Evolutionary conservation across 331 rosid species (phyloP).

Genomic region (Erythrophleum ivorense): DNA sequence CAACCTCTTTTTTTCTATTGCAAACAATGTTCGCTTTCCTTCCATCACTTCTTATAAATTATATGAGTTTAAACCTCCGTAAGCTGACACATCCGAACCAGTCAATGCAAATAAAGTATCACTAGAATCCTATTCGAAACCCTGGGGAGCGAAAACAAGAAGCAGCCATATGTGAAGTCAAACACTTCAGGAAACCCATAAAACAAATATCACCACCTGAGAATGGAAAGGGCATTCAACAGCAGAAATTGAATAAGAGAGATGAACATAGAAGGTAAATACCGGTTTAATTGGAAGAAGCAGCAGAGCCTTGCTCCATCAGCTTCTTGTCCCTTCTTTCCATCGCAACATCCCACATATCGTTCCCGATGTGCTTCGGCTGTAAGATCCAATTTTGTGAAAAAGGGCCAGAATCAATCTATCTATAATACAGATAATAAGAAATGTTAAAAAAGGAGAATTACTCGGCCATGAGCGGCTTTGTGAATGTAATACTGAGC

Average conservation of each 20-base stretch:
- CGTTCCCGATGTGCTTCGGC: slow-evolving; percentile 94
- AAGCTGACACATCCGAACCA: not conserved
- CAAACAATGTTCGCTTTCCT: not conserved
- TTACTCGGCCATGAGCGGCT: slow-evolving; percentile 87
- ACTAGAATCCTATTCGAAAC: not conserved
- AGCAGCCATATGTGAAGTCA: not conserved
- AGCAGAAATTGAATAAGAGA: not conserved
- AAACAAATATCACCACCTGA: not conserved
- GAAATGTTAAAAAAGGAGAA: not conserved
- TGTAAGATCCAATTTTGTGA: slow-evolving; percentile 38
- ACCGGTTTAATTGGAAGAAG: slow-evolving; percentile 42
- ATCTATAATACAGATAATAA: not conserved
- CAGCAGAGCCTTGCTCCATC: slow-evolving; percentile 50
- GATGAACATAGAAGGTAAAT: not conserved
- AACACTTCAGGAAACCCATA: not conserved
- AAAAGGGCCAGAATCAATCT: not conserved
- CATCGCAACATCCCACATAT: slow-evolving; percentile 98
- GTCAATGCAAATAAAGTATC: not conserved
- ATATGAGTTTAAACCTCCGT: too few relatives aligned
- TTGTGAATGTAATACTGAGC: slow-evolving; percentile 88
- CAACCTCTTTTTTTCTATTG: not conserved
- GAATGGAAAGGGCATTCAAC: not conserved
- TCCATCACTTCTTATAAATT: too few relatives aligned
- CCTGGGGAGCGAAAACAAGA: not conserved
- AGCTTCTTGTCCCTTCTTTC: slow-evolving; percentile 95